Evolutionary conservation across 2,329 filamentous ascomycete genomes (phyloP).

Genomic region (Cladosporium sp.): DNA sequence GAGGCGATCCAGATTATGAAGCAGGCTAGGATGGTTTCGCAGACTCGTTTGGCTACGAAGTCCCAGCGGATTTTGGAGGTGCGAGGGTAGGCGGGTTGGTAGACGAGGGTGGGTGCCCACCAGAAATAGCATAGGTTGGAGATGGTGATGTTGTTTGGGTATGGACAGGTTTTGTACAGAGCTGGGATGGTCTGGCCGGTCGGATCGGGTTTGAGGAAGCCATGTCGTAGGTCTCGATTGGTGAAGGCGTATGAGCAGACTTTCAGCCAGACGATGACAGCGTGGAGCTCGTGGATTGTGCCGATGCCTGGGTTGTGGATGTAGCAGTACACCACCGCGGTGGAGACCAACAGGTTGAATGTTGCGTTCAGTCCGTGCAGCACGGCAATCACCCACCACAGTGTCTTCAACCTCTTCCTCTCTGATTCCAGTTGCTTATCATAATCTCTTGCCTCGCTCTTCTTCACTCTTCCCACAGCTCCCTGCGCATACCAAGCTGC

Average conservation of each 20-base stretch:
- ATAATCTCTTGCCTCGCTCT: constrained; percentile 45
- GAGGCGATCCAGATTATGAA: constrained; percentile 94
- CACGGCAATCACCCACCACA: constrained; percentile 73
- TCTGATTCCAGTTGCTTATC: constrained; percentile 51
- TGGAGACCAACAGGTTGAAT: constrained; percentile 73
- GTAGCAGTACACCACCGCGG: constrained; percentile 80
- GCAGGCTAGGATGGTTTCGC: constrained; percentile 70
- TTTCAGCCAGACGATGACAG: constrained; percentile 94
- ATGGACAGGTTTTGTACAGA: constrained; percentile 77
- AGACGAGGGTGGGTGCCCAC: constrained; percentile 94
- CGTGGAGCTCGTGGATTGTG: constrained; percentile 83
- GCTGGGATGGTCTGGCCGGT: constrained; percentile 69
- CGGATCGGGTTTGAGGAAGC: constrained; percentile 67
- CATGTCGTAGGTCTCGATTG: constrained; percentile 89
- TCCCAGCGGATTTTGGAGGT: constrained; percentile 76
- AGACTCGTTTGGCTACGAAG: constrained; percentile 78
- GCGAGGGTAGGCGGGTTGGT: constrained; percentile 93
- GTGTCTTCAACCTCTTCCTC: constrained; percentile 19
- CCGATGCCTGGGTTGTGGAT: constrained; percentile 93
- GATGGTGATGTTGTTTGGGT: constrained; percentile 86
- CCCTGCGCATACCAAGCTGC: constrained; percentile 74
- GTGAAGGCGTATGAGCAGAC: constrained; percentile 94
- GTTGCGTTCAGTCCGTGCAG: constrained; percentile 80
- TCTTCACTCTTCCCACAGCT: constrained; percentile 55
- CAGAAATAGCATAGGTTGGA: constrained; percentile 90